phyloP scores from a whole-genome alignment of 2,329 filamentous ascomycete genomes.

The Ceratocystis alfenasii region DNA sequence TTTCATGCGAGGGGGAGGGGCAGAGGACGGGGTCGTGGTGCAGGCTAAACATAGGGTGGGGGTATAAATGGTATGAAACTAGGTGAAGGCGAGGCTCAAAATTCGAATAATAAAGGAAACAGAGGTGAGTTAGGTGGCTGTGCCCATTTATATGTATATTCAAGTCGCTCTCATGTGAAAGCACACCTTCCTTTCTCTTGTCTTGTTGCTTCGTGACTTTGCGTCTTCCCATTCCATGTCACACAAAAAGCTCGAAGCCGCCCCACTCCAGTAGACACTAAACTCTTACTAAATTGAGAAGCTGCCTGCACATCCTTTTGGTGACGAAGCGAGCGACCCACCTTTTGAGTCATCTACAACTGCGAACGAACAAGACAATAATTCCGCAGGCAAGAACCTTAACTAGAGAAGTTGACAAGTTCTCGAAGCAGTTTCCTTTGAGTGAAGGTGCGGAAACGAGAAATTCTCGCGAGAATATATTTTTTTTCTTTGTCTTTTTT shows the following conservation, averaged over 20 bases:
- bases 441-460: neutral
- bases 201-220: neutral
- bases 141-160: too few relatives aligned
- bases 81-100: too few relatives aligned
- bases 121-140: too few relatives aligned
- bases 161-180: too few relatives aligned
- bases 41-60: conserved; percentile 28
- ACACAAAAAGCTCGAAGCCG: neutral
- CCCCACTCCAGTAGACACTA: neutral
- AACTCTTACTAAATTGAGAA: neutral
- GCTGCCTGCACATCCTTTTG: neutral
- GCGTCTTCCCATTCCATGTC: neutral
- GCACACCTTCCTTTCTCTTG: neutral
- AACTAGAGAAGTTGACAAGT: neutral
- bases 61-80: neutral
- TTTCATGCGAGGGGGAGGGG: conserved; percentile 34
- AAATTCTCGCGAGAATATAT: neutral
- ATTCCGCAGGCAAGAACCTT: conserved; percentile 2
- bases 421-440: neutral
- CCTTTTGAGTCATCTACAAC: conserved; percentile 17
- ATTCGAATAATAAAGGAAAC: too few relatives aligned
- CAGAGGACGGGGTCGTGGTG: conserved; percentile 33
- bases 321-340: conserved; percentile 10
- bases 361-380: neutral
- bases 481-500: neutral